These are phyloP conservation scores for Ophiocordyceps camponoti-saundersi DNA, from an alignment of 2,329 filamentous ascomycete species.

Conservation along the genomic window DNA sequence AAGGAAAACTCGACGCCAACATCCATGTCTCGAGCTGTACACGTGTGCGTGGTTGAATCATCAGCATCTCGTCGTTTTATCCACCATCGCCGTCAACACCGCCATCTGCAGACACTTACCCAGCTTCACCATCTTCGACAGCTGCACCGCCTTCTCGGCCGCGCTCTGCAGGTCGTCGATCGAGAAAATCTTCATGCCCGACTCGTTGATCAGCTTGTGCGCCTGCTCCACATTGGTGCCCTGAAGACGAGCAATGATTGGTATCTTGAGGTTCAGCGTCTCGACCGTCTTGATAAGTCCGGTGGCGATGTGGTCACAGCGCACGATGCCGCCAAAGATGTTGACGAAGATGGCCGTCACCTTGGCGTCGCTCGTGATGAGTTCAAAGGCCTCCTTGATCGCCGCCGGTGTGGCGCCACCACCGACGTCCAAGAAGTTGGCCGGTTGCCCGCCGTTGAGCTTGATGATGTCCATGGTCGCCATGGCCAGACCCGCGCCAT, in stretches of 20 bases:
- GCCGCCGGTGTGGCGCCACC: slow-evolving; percentile 92
- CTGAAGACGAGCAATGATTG: slow-evolving; percentile 92
- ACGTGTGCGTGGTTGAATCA: neutral
- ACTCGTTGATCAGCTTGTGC: slow-evolving; percentile 87
- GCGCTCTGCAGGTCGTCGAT: slow-evolving; percentile 96
- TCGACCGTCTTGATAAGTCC: slow-evolving; percentile 91
- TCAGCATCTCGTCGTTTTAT: neutral
- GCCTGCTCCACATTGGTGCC: slow-evolving; percentile 96
- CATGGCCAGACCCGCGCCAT: slow-evolving; percentile 98
- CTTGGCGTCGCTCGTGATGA: slow-evolving; percentile 97
- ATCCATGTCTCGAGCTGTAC: slow-evolving; percentile 75
- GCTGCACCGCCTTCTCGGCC: slow-evolving; percentile 95
- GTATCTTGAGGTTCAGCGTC: slow-evolving; percentile 87
- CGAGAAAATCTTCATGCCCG: slow-evolving; percentile 97
- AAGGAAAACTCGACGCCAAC: slow-evolving; percentile 91
- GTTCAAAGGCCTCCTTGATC: slow-evolving; percentile 94
- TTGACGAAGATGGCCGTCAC: slow-evolving; percentile 99
- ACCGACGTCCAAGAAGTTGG: slow-evolving; percentile 98
- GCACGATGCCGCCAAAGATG: slow-evolving; percentile 98
- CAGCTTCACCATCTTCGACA: slow-evolving; percentile 99
- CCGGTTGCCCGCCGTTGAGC: slow-evolving; percentile 87
- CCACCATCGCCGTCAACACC: neutral
- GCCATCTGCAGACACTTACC: too few species aligned
- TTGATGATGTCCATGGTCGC: slow-evolving; percentile 99
- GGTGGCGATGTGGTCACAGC: slow-evolving; percentile 92